A percentile compares a stretch with the other conserved stretches of the same genome.
phyloP scores from a whole-genome alignment of 257 asterid genomes.

The Mentha longifolia region DNA sequence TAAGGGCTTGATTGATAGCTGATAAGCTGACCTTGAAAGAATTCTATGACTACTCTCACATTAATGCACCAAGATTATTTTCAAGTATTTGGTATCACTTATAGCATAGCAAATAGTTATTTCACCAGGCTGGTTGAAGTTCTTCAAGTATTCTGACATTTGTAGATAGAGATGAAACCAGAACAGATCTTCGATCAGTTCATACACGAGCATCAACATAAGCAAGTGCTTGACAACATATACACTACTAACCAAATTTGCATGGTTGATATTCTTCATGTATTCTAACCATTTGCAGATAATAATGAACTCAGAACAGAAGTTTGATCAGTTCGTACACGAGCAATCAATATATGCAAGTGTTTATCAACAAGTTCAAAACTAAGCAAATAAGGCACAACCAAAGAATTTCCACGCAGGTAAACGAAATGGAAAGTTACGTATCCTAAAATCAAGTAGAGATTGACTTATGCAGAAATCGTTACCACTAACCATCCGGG shows the following conservation, averaged over 20 bases:
- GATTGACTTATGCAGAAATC: neutral
- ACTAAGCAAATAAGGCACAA: neutral
- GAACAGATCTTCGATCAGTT: neutral
- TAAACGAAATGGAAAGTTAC: neutral
- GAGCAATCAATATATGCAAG: neutral
- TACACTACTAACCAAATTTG: neutral
- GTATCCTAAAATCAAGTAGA: constrained; percentile 20
- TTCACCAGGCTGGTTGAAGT: constrained; percentile 2
- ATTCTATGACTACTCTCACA: neutral
- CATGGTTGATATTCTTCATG: constrained; percentile 6
- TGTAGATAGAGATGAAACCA: neutral
- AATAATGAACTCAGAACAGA: neutral
- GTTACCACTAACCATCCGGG: constrained; percentile 10
- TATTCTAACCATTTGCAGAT: too few species aligned
- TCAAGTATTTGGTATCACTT: neutral
- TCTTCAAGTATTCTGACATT: neutral
- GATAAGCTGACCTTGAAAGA: constrained; percentile 19
- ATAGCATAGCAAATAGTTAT: neutral
- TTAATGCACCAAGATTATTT: neutral
- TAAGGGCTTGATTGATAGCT: constrained; percentile 1
- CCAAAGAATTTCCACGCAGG: neutral
- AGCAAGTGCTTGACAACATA: neutral
- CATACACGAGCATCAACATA: constrained; percentile 1
- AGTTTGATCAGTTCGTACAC: constrained; percentile 11
- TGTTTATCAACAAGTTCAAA: neutral